These are phyloP conservation scores for Euphorbia pulcherrima DNA, from an alignment of 345 rosid species.

Conservation along the genomic window DNA sequence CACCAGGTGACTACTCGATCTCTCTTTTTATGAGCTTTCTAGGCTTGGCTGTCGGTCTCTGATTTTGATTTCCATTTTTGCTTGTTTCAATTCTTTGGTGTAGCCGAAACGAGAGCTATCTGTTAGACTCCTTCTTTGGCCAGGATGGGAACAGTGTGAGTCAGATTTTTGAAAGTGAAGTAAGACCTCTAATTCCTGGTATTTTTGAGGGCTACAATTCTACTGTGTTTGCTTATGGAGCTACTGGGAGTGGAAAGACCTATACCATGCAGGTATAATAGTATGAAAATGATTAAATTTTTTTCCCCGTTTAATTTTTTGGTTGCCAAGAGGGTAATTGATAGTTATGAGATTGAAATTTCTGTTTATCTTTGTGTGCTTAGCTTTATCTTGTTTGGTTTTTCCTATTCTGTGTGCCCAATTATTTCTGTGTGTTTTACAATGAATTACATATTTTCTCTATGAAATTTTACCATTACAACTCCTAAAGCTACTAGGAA, in stretches of 20 bases:
- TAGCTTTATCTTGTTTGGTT: background rate
- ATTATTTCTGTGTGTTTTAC: background rate
- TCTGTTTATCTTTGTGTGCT: background rate
- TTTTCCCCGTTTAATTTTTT: background rate
- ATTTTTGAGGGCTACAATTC: constrained; percentile 66
- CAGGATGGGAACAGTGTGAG: constrained; percentile 58
- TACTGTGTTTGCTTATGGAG: constrained; percentile 87
- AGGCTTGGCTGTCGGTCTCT: background rate
- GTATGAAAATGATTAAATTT: background rate
- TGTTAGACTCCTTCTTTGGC: constrained; percentile 72
- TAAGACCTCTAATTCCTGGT: constrained; percentile 58
- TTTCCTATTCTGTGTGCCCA: background rate
- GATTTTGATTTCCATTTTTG: constrained; percentile 9
- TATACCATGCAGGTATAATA: constrained; percentile 79
- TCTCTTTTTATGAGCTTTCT: background rate
- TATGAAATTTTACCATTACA: background rate
- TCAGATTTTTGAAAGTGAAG: constrained; percentile 66
- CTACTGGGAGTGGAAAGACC: constrained; percentile 93
- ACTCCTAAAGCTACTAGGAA: background rate
- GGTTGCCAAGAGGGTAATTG: background rate
- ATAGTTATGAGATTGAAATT: background rate
- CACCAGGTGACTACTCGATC: constrained; percentile 43
- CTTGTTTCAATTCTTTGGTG: background rate
- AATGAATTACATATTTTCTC: background rate
- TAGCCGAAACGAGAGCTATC: constrained; percentile 74